Evolutionary conservation across 148 eudicot species (phyloP).

Genomic region (Salicornia ramosissima): DNA sequence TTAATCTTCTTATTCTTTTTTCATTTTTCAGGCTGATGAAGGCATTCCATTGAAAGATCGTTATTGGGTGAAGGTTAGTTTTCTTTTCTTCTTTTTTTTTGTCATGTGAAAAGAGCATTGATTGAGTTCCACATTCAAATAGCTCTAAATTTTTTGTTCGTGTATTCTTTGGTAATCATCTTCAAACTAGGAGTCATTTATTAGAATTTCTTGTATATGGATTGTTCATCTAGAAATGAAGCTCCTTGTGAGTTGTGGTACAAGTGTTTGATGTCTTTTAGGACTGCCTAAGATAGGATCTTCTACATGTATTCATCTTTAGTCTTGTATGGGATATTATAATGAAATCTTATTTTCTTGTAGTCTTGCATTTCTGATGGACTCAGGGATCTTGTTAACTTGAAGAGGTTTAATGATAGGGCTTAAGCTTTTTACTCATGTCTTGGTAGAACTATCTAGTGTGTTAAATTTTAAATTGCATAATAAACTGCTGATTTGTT

Average conservation of each 20-base stretch:
- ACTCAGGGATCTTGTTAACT: neutral
- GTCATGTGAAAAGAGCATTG: neutral
- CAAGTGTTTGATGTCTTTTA: neutral
- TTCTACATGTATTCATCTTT: neutral
- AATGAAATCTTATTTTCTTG: neutral
- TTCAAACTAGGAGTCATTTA: neutral
- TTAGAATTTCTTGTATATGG: neutral
- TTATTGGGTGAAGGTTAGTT: constrained; percentile 81
- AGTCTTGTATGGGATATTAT: neutral
- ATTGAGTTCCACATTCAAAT: neutral
- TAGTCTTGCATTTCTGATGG: neutral
- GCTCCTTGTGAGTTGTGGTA: neutral
- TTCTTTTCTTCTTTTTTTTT: too few species aligned
- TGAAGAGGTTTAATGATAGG: neutral
- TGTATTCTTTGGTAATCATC: neutral
- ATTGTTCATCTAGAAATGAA: neutral
- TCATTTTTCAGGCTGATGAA: constrained; percentile 78
- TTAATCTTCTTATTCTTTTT: too few species aligned
- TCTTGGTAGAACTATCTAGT: neutral
- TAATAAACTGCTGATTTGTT: neutral
- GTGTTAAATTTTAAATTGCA: neutral
- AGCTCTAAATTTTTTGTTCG: neutral
- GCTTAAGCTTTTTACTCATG: neutral
- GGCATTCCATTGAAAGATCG: constrained; percentile 76
- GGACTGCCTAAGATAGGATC: neutral